A percentile compares a stretch with the other conserved stretches of the same genome.
These are phyloP conservation scores for Lanmaoa rubissima DNA, from an alignment of 768 basidiomycete species.

Conservation along the genomic window DNA sequence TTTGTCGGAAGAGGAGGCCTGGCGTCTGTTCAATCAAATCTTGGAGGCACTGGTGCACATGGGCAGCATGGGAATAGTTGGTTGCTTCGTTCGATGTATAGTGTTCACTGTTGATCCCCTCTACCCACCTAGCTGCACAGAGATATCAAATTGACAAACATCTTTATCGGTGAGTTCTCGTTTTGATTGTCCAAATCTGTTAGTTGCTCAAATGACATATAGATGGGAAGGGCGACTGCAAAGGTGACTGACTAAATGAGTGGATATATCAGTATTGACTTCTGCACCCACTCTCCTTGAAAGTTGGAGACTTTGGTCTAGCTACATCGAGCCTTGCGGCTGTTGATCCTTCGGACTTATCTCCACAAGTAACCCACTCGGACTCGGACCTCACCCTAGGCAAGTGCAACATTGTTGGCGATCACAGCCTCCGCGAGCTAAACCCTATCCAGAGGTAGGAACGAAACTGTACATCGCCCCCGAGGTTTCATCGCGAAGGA, in stretches of 20 bases:
- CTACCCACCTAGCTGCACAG: slow-evolving; percentile 62
- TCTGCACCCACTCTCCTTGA: not conserved
- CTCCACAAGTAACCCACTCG: slow-evolving; percentile 40
- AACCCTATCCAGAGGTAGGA: slow-evolving; percentile 66
- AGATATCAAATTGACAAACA: slow-evolving; percentile 92
- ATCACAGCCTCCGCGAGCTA: not conserved
- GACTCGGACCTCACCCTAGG: slow-evolving; percentile 79
- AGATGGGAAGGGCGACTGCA: slow-evolving; percentile 84
- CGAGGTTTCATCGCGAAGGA: slow-evolving; percentile 69
- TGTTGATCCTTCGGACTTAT: slow-evolving; percentile 70
- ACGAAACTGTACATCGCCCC: slow-evolving; percentile 92
- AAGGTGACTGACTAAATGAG: slow-evolving; percentile 43
- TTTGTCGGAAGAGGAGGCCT: slow-evolving; percentile 79
- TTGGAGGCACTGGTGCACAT: slow-evolving; percentile 89
- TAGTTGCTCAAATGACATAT: not conserved
- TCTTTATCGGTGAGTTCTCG: slow-evolving; percentile 76
- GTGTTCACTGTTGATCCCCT: slow-evolving; percentile 3
- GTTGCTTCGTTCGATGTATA: slow-evolving; percentile 25
- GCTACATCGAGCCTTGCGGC: slow-evolving; percentile 81
- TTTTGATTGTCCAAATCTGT: not conserved
- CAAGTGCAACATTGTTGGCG: slow-evolving; percentile 24
- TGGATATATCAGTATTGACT: not conserved
- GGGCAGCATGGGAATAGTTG: slow-evolving; percentile 80
- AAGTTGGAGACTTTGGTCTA: slow-evolving; percentile 91
- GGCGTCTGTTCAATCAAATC: slow-evolving; percentile 88